Base-by-base conservation (phyloP, 768 basidiomycete species). In the Termitomyces sp. region DNA sequence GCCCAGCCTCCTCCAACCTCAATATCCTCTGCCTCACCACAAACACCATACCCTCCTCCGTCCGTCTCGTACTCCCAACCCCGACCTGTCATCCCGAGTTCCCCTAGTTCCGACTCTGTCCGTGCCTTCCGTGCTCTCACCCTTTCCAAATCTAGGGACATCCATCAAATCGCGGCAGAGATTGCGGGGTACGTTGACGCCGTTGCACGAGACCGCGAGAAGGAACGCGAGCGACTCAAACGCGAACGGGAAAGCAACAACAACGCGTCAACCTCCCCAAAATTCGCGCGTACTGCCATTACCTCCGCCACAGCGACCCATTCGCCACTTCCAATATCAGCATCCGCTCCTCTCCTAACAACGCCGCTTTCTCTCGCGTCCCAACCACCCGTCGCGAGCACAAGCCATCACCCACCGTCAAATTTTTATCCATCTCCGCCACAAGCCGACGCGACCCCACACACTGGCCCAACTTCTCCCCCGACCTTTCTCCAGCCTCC, bases 181-280 rank as follows among this genome's bases (percentile, higher is more conserved):
- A 80, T 89, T 18, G 82, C 84, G 33, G 75, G 76, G 2, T 93
- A 89, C 64, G 88, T 93, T 6, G 92, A 93, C 57, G 80, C 82
- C 9, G 81, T 92, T 5, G 86, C 85, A 4, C 83, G 82, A 62
- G 92, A 93, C 65, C 77, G 92, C 18, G 92, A 93, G 61, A 77
- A 79, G 58, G 91, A 94, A 69, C 78, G 89, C 6, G 90, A 92
- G 63, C 78, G 89, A 30, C 77, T 91, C 50, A 84, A 84, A 64
- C 75, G 80, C 50, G 89, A 88, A 69, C 75, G 87, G 20, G 87
- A 90, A 54, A 54, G n/a, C 28, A 53, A 35, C 18, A 54, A 35
- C 28, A 54, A 40, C 36, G 18, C 40, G 53, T 32, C 40, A n/a
- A 41, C 52, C 9, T 53, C 52, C 28, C 77, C 77, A 32, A 72